Percentiles rank a stretch among this genome's conserved stretches.
These are phyloP conservation scores for Zoysia pacifica DNA, from an alignment of 176 grass and related monocot genomes.

Conservation along the genomic window DNA sequence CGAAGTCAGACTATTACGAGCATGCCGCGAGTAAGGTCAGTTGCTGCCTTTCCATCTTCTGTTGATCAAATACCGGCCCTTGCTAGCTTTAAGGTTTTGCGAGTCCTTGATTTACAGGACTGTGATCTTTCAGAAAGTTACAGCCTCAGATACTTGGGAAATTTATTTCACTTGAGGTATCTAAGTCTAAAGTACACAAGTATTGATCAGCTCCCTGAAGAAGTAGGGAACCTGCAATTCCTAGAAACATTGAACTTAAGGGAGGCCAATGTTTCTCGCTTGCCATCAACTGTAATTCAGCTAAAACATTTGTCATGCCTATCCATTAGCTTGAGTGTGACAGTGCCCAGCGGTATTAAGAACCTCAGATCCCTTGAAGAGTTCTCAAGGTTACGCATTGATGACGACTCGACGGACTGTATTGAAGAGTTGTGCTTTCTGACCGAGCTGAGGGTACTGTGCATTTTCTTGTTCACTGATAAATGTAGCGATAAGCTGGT, in stretches of 20 bases:
- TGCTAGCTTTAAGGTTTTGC: neutral
- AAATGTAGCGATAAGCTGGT: neutral
- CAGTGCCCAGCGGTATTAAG: neutral
- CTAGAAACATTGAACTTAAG: neutral
- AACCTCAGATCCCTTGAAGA: neutral
- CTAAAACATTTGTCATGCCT: neutral
- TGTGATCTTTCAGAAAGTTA: neutral
- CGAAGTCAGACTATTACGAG: neutral
- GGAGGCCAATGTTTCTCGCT: neutral
- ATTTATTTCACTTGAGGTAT: slow-evolving; percentile 6
- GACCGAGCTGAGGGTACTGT: neutral
- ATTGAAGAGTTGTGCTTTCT: neutral
- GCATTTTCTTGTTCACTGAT: fast-evolving
- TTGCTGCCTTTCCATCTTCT: neutral
- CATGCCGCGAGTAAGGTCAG: neutral
- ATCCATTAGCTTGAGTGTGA: fast-evolving
- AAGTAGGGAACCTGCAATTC: slow-evolving; percentile 9
- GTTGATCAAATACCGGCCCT: neutral
- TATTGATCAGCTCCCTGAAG: neutral
- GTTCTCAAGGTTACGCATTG: neutral
- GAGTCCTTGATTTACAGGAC: neutral
- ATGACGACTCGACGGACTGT: neutral
- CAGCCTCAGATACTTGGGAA: neutral
- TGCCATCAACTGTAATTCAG: neutral
- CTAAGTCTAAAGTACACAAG: fast-evolving